phyloP scores from a whole-genome alignment of 2,329 filamentous ascomycete species.

The Neospermospora avenae region DNA sequence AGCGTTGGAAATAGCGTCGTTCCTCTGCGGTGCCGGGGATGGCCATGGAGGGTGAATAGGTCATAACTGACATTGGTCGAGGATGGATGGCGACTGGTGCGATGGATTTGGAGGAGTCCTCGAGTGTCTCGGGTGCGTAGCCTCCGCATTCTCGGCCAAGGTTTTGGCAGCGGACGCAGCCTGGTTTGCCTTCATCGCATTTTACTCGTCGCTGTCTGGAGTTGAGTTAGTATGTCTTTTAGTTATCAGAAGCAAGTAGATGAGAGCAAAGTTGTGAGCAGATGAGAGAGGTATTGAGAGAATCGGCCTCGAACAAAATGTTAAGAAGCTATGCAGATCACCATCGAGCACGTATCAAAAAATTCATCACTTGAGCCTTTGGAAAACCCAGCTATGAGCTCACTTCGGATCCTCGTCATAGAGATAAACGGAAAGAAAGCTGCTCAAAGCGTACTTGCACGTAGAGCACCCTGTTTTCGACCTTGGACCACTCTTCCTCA shows the following conservation, averaged over 20 bases:
- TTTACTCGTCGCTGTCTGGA: constrained; percentile 35
- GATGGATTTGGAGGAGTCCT: constrained; percentile 28
- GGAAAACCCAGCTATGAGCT: too few species aligned
- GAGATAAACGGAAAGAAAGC: not conserved
- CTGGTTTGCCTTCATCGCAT: constrained; percentile 36
- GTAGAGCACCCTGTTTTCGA: constrained; percentile 36
- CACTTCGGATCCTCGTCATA: too few species aligned
- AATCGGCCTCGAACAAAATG: too few species aligned
- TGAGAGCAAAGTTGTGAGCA: not conserved
- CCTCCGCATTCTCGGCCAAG: constrained; percentile 36
- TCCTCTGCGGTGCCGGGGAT: constrained; percentile 31
- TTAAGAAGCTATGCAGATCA: too few species aligned
- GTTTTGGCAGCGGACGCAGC: constrained; percentile 35
- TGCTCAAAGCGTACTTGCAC: constrained; percentile 32
- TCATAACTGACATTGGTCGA: constrained; percentile 32
- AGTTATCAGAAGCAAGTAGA: not conserved
- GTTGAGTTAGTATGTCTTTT: constrained; percentile 13
- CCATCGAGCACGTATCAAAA: not conserved
- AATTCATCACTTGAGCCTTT: too few species aligned
- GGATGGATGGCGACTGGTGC: constrained; percentile 32
- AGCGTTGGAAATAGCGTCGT: constrained; percentile 34
- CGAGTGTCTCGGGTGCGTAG: constrained; percentile 31
- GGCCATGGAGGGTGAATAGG: constrained; percentile 30
- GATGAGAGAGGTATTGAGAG: not conserved
- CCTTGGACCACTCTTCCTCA: constrained; percentile 35